phyloP scores from a whole-genome alignment of 169 alveolate species.

The Cryptosporidium sp. region DNA sequence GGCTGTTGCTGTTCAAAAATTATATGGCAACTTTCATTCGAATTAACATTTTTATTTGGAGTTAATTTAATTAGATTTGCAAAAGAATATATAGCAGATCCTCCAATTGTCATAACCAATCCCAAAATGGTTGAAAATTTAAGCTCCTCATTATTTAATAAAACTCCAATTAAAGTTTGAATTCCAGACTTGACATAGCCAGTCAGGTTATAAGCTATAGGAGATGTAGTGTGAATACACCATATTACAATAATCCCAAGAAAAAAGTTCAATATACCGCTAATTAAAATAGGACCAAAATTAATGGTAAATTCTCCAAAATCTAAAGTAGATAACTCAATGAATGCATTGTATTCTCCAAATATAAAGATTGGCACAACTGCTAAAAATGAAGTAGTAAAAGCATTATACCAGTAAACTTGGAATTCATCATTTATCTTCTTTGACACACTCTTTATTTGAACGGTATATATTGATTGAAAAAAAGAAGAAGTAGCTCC shows the following conservation, averaged over 20 bases:
- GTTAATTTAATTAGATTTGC: background rate
- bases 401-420: slow-evolving; percentile 66
- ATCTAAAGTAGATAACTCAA: slow-evolving; percentile 1
- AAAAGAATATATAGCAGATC: slow-evolving; percentile 59
- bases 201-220: slow-evolving; percentile 65
- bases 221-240: slow-evolving; percentile 61
- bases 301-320: background rate
- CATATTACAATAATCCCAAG: slow-evolving; percentile 35
- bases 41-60: background rate
- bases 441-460: slow-evolving; percentile 35
- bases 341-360: slow-evolving; percentile 33
- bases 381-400: slow-evolving; percentile 43
- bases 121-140: slow-evolving; percentile 28
- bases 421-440: slow-evolving; percentile 39
- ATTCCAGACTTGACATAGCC: slow-evolving; percentile 55
- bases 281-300: slow-evolving; percentile 35
- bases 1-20: background rate
- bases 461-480: slow-evolving; percentile 66
- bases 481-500: slow-evolving; percentile 56
- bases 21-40: background rate
- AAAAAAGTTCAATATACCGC: slow-evolving; percentile 51
- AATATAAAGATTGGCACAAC: slow-evolving; percentile 12
- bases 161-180: slow-evolving; percentile 46
- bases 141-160: slow-evolving; percentile 26
- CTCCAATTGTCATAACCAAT: slow-evolving; percentile 45